Base-by-base conservation (phyloP, 2,329 filamentous ascomycete genomes). In the Aspergillus candidus region DNA sequence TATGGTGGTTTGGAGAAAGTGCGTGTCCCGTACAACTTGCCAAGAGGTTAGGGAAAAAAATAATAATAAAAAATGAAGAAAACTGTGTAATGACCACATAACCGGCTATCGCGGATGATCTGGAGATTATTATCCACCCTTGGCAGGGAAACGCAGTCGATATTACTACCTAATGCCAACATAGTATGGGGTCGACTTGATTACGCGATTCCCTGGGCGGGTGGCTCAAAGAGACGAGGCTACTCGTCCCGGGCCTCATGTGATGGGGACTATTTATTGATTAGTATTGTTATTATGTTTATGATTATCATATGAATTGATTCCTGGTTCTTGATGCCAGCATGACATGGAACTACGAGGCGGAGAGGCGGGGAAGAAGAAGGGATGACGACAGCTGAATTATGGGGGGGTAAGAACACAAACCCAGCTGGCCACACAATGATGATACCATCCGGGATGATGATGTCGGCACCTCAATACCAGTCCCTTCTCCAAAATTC, bases 71-170 rank as follows among this genome's bases (percentile, higher is more conserved):
- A 27, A 27, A 27, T 10, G 12, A 14, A 13, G 30, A 13, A 27
- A 38, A 39, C 14, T 12, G 27, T 27, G 22, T 27, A 27, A 27
- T 27, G 22, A 43, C 32, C 43, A 44, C 38, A 41, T 40, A 43
- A 22, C 53, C 54, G 54, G 54, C 52, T 55, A 57, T 55, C 54
- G 54, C 54, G 54, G 54, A 52, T 51, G 52, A 50, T 47, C 43
- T 46, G 39, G 46, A 47, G 47, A 51, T 47, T 42, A 32, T 27
- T 50, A 27, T 27, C 22, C 22, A 27, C 22, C 38, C 37, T 43
- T 22, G 22, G 38, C 42, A 42, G 42, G 46, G 35, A 43, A 32
- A 32, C 34, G 31, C 11, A 17, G 35, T 37, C 17, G 4, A 40
- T 40, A 38, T 14, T 18, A 32, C 6, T 17, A 13, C 29, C 34